Evolutionary conservation across 768 basidiomycete genomes (phyloP).

Genomic region (Russula brevipes): DNA sequence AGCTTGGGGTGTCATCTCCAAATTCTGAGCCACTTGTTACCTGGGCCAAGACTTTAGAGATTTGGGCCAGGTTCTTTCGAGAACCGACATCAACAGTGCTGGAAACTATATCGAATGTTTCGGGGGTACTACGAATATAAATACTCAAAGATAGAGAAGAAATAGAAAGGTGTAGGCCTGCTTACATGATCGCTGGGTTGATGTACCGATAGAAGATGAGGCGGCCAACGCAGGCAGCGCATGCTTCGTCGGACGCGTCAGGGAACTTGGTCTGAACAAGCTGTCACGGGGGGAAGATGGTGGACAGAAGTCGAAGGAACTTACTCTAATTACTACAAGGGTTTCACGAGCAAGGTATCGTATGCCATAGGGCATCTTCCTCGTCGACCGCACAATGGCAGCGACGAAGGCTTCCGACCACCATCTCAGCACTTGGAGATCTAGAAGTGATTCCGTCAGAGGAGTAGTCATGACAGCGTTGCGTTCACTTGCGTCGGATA

Average conservation of each 20-base stretch:
- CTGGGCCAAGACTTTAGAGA: constrained; percentile 84
- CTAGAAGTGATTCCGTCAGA: constrained; percentile 38
- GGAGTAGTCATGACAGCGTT: constrained; percentile 11
- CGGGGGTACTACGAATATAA: constrained; percentile 62
- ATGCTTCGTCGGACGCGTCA: constrained; percentile 55
- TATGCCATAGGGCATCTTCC: constrained; percentile 84
- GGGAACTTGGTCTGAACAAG: constrained; percentile 66
- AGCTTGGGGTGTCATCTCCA: constrained; percentile 66
- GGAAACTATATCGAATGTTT: constrained; percentile 83
- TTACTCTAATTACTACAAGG: constrained; percentile 61
- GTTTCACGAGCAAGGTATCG: constrained; percentile 87
- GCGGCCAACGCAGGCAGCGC: constrained; percentile 75
- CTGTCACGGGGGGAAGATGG: background rate
- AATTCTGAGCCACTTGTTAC: constrained; percentile 77
- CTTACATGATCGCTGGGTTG: constrained; percentile 88
- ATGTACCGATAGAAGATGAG: constrained; percentile 84
- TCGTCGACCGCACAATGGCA: constrained; percentile 67
- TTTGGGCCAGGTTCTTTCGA: constrained; percentile 83
- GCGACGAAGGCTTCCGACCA: constrained; percentile 77
- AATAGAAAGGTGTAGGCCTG: constrained; percentile 17
- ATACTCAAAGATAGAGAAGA: constrained; percentile 1
- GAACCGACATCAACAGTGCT: constrained; percentile 65
- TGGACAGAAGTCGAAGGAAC: constrained; percentile 26
- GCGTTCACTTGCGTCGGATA: constrained; percentile 68
- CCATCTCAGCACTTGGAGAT: constrained; percentile 83